These are phyloP conservation scores for Bimuria novae-zelandiae DNA, from an alignment of 2,329 filamentous ascomycete species.

Conservation along the genomic window DNA sequence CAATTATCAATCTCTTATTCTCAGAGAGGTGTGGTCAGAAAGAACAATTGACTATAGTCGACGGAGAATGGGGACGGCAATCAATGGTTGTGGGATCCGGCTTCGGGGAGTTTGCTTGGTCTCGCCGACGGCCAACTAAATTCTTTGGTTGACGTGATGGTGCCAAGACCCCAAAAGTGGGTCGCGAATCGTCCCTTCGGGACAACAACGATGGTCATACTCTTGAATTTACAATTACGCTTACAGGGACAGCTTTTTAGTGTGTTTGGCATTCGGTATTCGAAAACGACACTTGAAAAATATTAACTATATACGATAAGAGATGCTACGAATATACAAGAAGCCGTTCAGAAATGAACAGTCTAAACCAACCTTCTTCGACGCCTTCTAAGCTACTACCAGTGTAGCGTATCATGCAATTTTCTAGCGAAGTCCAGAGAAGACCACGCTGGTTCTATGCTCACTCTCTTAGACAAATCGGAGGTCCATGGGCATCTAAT, in stretches of 20 bases:
- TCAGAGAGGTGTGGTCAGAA: background rate
- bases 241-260: too few species aligned
- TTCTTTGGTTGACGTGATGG: conserved; percentile 26
- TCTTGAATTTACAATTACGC: too few species aligned
- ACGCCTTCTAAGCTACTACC: too few species aligned
- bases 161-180: conserved; percentile 16
- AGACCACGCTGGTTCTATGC: background rate
- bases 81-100: conserved; percentile 3
- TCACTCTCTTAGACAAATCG: too few species aligned
- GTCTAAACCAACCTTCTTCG: too few species aligned
- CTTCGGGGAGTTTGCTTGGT: background rate
- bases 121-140: background rate
- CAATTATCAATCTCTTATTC: background rate
- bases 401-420: background rate
- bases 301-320: background rate
- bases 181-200: background rate
- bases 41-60: background rate
- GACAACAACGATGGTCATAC: background rate
- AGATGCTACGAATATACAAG: background rate
- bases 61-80: background rate
- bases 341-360: too few species aligned
- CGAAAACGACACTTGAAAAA: too few species aligned
- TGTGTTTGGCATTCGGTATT: too few species aligned
- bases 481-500: too few species aligned
- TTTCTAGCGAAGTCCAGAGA: background rate